Evolutionary conservation across 169 alveolate genomes (phyloP).

Genomic region (Eimeria acervulina): DNA sequence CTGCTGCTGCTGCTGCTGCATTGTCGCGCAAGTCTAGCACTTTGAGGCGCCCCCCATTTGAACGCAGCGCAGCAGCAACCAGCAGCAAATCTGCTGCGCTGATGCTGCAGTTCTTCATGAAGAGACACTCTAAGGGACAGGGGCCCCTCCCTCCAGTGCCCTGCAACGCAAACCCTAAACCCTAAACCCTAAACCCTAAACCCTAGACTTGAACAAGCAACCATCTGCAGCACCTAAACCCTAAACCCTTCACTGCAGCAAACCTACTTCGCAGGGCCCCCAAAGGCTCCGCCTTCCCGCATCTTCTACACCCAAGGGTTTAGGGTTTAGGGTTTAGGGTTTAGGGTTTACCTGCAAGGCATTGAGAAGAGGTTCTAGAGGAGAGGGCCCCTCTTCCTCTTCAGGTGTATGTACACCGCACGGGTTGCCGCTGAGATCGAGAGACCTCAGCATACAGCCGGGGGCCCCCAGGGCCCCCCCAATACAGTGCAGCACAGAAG

Average conservation of each 20-base stretch:
- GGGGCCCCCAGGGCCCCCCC: conserved; percentile 52
- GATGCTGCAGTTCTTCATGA: conserved; percentile 32
- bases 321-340: conserved; percentile 45
- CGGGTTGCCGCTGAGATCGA: conserved; percentile 46
- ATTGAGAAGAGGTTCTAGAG: conserved; percentile 45
- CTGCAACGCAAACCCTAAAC: background rate
- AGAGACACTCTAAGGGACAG: conserved; percentile 50
- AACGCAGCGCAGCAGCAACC: conserved; percentile 65
- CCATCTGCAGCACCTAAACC: background rate
- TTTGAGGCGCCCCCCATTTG: conserved; percentile 7
- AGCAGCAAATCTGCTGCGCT: conserved; percentile 15
- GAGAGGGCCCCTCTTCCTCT: conserved; percentile 32
- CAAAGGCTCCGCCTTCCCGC: too few species aligned
- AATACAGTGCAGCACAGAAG: conserved; percentile 8
- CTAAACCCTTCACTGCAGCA: background rate
- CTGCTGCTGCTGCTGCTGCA: conserved; percentile 36
- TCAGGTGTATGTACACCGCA: conserved; percentile 2
- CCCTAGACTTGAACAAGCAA: background rate
- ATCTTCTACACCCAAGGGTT: background rate
- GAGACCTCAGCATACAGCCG: background rate
- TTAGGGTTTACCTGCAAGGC: conserved; percentile 55
- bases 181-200: background rate
- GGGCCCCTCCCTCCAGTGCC: conserved; percentile 10
- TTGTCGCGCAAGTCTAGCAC: conserved; percentile 51
- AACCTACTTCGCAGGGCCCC: background rate